Base-by-base conservation (phyloP, 495 filamentous ascomycete genomes). In the Emericellopsis terricola region DNA sequence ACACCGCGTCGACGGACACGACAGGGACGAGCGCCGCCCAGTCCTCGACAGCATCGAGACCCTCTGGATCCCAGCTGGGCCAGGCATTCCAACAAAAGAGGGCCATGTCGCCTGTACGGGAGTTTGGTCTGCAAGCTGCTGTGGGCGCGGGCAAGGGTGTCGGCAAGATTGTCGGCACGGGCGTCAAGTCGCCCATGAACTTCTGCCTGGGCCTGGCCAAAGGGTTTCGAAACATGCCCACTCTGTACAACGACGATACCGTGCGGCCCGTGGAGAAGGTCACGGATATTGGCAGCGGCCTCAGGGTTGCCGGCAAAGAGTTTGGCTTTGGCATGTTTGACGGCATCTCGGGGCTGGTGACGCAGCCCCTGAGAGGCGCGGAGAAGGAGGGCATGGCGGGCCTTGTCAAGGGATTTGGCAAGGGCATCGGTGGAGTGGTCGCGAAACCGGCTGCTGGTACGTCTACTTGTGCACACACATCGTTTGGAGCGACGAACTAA, bases 171-270 rank as follows among this genome's bases (percentile, higher is more conserved):
- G 66, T 85, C 4, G 65, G 64, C 20, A 71, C 75, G 13, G 68
- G 72, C n/a, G 52, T 86, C 34, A 72, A 76, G 52, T 73, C 77
- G 1, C 83, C 83, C 0, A 76, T 84, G 56, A 82, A 91, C 40
- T 70, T 89, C 37, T 75, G 80, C 9, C 57, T 91, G 27, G 76
- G 72, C 10, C 47, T 92, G 2, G 73, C 84, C 0, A 79, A 76
- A 50, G 84, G 84, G 7, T 91, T 92, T 41, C 79, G 91, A 49
- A 92, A 91, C 45, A 73, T 71, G 1, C 81, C 83, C 0, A 77
- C 69, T 36, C 51, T 91, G 1, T 89, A 87, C 38, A 73, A 81
- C 28, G 81, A 84, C 41, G 65, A 73, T 4, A 83, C 67, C 29
- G 74, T 92, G 3, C 65, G 71, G 10, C 65, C 69, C 10, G 56